A percentile compares a stretch with the other conserved stretches of the same genome.
Conservation (phyloP, 1,284 basidiomycete genomes). For the Rhodotorula sp. region DNA sequence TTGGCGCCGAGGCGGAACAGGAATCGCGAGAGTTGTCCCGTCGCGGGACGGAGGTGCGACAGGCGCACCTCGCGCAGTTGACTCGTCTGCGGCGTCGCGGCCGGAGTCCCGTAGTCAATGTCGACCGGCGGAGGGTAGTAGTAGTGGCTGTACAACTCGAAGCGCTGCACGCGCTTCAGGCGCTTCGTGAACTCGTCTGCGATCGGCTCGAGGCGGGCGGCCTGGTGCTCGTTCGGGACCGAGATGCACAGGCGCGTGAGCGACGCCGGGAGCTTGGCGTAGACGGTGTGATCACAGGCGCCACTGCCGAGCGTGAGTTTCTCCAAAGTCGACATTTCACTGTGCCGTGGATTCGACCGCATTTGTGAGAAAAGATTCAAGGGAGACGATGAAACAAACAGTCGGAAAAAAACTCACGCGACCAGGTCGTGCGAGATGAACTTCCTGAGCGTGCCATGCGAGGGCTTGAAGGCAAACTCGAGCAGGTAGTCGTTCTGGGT, state of each 20-base stretch:
- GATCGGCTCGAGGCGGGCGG: conserved; percentile 14
- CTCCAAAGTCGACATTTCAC: conserved; percentile 6
- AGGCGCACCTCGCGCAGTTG: conserved; percentile 5
- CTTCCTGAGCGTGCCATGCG: not conserved
- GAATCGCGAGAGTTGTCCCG: not conserved
- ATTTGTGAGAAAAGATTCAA: not conserved
- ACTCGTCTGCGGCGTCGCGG: not conserved
- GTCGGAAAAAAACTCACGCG: not conserved
- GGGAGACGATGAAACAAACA: not conserved
- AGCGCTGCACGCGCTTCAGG: conserved; percentile 4
- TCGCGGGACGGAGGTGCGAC: conserved; percentile 11
- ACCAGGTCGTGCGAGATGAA: not conserved
- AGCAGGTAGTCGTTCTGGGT: not conserved
- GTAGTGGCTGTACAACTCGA: conserved; percentile 29
- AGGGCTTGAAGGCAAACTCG: conserved; percentile 22
- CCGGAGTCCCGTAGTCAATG: not conserved
- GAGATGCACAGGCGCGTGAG: conserved; percentile 24
- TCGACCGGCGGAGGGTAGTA: conserved; percentile 27
- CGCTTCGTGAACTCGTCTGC: not conserved
- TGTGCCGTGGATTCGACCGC: not conserved
- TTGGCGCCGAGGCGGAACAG: conserved; percentile 10
- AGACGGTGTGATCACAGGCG: conserved; percentile 21
- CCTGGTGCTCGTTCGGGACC: not conserved
- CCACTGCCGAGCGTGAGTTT: conserved; percentile 24
- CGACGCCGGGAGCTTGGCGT: not conserved